Conservation (phyloP, 2,329 filamentous ascomycete genomes). For the Aspergillus alliaceus region DNA sequence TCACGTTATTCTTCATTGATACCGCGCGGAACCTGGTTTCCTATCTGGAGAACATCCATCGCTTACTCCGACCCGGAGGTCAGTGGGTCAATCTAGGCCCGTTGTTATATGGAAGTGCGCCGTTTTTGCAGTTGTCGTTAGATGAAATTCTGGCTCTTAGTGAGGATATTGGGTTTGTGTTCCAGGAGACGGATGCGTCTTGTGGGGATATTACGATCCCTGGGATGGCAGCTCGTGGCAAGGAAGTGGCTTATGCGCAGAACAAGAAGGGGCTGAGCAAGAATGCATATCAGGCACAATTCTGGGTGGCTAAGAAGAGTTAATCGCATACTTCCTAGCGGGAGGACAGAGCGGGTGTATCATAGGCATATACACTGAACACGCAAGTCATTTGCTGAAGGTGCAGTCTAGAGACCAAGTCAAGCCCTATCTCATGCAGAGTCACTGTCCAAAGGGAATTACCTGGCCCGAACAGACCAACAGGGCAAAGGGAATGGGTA, state of each 20-base stretch:
- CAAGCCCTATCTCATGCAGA: no score
- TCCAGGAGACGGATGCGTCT: conserved; percentile 43
- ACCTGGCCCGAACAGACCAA: no score
- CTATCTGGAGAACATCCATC: conserved; percentile 57
- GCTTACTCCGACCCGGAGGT: conserved; percentile 49
- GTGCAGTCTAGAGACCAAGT: no score
- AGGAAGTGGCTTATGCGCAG: conserved; percentile 55
- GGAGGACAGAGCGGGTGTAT: no score
- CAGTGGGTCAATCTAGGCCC: conserved; percentile 60
- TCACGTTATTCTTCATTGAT: conserved; percentile 63
- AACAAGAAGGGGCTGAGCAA: conserved; percentile 52
- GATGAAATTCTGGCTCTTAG: conserved; percentile 54
- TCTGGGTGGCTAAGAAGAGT: conserved; percentile 46
- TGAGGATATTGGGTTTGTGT: conserved; percentile 54
- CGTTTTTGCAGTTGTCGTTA: conserved; percentile 56
- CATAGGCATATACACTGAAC: no score
- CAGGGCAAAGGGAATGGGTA: no score
- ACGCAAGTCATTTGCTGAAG: no score
- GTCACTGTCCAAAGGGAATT: no score
- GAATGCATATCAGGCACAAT: conserved; percentile 57
- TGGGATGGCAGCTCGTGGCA: conserved; percentile 43
- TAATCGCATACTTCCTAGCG: neutral
- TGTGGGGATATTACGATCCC: conserved; percentile 49
- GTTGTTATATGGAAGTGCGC: conserved; percentile 55
- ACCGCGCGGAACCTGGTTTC: conserved; percentile 57